Percentiles rank a stretch among this genome's conserved stretches.
Evolutionary conservation across 2,329 filamentous ascomycete species (phyloP).

Genomic region (Ophiostoma sp.): DNA sequence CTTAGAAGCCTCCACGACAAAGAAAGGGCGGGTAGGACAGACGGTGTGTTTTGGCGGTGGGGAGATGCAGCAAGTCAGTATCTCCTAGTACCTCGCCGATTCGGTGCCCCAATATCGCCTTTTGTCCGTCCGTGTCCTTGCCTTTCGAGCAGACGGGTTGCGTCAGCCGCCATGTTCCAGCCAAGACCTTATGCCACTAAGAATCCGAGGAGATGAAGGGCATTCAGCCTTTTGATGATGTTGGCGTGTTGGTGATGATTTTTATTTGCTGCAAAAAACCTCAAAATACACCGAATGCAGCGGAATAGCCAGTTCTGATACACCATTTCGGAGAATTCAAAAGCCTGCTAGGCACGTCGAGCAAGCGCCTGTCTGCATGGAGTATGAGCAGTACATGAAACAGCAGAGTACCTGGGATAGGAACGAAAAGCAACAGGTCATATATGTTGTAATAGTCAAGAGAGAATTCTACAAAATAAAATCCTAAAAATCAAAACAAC

Average conservation of each 20-base stretch:
- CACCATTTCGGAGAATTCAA: background rate
- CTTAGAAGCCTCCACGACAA: background rate
- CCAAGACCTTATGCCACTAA: background rate
- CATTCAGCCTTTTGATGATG: background rate
- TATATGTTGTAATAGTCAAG: background rate
- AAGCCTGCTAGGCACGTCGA: background rate
- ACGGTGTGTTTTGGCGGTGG: slow-evolving; percentile 7
- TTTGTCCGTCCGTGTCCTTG: background rate
- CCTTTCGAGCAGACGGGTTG: background rate
- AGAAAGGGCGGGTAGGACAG: background rate
- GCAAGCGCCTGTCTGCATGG: background rate
- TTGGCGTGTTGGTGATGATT: background rate
- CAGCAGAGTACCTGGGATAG: background rate
- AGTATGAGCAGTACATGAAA: background rate
- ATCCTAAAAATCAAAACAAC: no score
- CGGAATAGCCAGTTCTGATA: background rate
- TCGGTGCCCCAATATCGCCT: background rate
- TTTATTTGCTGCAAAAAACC: background rate
- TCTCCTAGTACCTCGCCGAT: background rate
- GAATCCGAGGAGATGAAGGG: background rate
- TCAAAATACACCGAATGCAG: background rate
- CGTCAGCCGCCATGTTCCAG: background rate
- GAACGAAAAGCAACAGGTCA: background rate
- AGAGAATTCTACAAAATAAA: background rate
- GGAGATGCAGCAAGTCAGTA: background rate